Evolutionary conservation across 306 rosid species (phyloP).

Genomic region (Prunus mira): DNA sequence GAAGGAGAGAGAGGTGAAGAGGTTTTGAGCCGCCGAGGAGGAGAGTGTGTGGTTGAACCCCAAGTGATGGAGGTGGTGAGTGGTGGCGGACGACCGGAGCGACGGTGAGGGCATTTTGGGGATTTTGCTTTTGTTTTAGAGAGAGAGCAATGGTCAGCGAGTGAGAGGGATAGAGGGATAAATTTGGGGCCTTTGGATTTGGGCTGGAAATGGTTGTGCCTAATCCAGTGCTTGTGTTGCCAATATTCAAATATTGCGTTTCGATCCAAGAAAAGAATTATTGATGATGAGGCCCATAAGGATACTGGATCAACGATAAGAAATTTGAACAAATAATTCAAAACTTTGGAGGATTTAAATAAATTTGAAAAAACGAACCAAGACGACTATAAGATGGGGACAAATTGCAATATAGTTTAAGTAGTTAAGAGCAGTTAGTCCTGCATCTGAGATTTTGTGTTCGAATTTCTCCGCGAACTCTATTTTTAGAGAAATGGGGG

Average conservation of each 20-base stretch:
- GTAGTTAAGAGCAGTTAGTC: too few relatives aligned
- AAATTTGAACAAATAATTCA: too few relatives aligned
- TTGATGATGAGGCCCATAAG: neutral
- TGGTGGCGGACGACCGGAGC: slow-evolving; percentile 25
- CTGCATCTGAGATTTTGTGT: fast-evolving
- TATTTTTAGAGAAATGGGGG: too few relatives aligned
- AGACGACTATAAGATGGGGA: too few relatives aligned
- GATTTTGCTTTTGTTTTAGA: neutral
- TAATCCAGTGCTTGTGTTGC: too few relatives aligned
- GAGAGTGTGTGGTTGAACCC: slow-evolving; percentile 38
- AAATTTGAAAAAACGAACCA: too few relatives aligned
- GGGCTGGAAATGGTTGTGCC: neutral
- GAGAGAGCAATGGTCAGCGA: neutral
- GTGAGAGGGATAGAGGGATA: neutral
- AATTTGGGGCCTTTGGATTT: neutral
- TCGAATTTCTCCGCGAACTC: too few relatives aligned
- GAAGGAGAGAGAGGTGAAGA: slow-evolving; percentile 33
- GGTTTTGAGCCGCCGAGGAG: slow-evolving; percentile 27
- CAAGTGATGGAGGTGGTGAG: slow-evolving; percentile 15
- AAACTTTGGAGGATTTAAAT: too few relatives aligned
- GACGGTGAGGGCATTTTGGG: slow-evolving; percentile 48
- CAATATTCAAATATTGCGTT: too few relatives aligned
- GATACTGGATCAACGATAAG: neutral
- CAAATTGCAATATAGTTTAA: too few relatives aligned
- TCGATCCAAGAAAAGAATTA: too few relatives aligned